Evolutionary conservation across 768 basidiomycete species (phyloP).

Genomic region (Suillus plorans): DNA sequence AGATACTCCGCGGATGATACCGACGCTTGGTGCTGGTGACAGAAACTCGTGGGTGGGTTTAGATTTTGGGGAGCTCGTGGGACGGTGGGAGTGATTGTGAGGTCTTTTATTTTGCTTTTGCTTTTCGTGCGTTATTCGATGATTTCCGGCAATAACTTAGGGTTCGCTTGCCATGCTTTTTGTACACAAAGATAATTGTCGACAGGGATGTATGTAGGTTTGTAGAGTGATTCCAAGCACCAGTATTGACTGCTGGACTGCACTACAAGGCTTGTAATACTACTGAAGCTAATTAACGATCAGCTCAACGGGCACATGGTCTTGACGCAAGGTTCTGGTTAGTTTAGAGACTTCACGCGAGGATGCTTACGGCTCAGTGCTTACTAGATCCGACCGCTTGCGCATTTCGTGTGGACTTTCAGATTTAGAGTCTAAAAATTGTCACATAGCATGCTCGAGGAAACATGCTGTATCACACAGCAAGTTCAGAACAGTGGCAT

Average conservation of each 20-base stretch:
- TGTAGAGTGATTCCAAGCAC: background rate
- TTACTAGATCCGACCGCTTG: background rate
- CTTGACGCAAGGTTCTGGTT: background rate
- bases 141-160: background rate
- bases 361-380: background rate
- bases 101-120: background rate
- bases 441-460: background rate
- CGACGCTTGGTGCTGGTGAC: constrained; percentile 3
- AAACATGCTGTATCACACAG: background rate
- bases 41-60: constrained; percentile 1
- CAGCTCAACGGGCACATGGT: background rate
- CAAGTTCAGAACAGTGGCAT: background rate
- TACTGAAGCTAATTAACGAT: background rate
- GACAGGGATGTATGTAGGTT: background rate
- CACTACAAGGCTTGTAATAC: background rate
- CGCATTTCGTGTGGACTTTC: background rate
- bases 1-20: constrained; percentile 2
- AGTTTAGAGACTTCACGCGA: background rate
- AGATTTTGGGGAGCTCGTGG: background rate
- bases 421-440: too few species aligned
- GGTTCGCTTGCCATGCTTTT: background rate
- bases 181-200: background rate
- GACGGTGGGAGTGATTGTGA: background rate
- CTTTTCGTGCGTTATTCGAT: background rate
- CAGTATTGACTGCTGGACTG: background rate